These are phyloP conservation scores for Podaxis pistillaris DNA, from an alignment of 768 basidiomycete genomes.

Conservation along the genomic window DNA sequence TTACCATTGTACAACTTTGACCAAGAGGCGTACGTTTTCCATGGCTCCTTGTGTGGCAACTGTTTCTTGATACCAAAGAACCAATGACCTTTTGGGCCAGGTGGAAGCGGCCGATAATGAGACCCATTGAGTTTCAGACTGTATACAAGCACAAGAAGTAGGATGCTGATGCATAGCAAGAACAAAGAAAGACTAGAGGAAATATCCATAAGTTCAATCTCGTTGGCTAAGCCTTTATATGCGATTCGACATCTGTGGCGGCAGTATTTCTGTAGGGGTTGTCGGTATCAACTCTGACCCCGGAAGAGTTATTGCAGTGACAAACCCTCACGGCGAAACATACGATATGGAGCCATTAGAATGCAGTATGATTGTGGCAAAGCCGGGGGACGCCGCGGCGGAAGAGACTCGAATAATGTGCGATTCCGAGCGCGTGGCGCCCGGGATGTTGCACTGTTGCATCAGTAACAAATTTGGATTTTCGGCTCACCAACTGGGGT, in stretches of 20 bases:
- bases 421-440: not conserved
- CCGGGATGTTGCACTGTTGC: not conserved
- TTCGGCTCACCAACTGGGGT: not conserved
- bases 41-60: conserved; percentile 19
- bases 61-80: conserved; percentile 16
- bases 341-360: not conserved
- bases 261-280: not conserved
- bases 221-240: not conserved
- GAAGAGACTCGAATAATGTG: not conserved
- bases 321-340: conserved; percentile 6
- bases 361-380: not conserved
- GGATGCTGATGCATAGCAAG: not conserved
- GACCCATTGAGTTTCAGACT: not conserved
- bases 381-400: conserved; percentile 2
- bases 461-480: not conserved
- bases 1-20: conserved; percentile 17
- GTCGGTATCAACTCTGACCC: not conserved
- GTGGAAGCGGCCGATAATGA: conserved; percentile 15
- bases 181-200: not conserved
- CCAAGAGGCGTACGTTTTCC: conserved; percentile 22
- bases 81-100: conserved; percentile 18
- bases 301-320: not conserved
- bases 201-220: not conserved
- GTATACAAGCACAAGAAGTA: not conserved
- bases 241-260: no score